Evolutionary conservation across 176 grass and related monocot genomes (phyloP).

Genomic region (Calamus simplicifolius): DNA sequence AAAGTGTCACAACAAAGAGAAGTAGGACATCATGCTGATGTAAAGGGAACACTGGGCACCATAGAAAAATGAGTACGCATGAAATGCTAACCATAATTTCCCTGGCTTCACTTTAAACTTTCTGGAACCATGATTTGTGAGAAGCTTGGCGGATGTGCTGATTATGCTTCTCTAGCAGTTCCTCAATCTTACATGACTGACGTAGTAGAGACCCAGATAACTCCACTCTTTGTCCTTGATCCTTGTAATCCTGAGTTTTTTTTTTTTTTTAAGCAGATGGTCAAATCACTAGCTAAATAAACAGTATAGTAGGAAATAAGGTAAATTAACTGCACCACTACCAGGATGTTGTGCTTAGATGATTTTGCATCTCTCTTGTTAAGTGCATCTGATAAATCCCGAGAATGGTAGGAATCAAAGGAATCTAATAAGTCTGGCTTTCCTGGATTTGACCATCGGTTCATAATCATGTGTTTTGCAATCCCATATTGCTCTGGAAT

Average conservation of each 20-base stretch:
- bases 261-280: not conserved
- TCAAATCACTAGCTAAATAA: not conserved
- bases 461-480: slow-evolving; percentile 53
- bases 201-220: slow-evolving; percentile 56
- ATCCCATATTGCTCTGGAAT: slow-evolving; percentile 28
- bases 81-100: no score
- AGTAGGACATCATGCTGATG: no score
- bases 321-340: not conserved
- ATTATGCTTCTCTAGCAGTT: slow-evolving; percentile 73
- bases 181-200: slow-evolving; percentile 52
- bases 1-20: no score
- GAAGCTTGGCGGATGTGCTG: slow-evolving; percentile 47
- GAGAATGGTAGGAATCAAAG: slow-evolving; percentile 6
- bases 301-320: not conserved
- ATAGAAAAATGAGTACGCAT: no score
- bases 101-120: slow-evolving; percentile 26
- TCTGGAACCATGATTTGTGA: slow-evolving; percentile 64
- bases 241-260: slow-evolving; percentile 40
- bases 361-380: not conserved
- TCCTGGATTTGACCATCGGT: slow-evolving; percentile 62
- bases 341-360: not conserved
- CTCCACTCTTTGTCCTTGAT: slow-evolving; percentile 37
- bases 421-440: slow-evolving; percentile 23
- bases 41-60: no score
- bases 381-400: not conserved